Evolutionary conservation across 768 basidiomycete species (phyloP).

Genomic region (Leccinum boreale): DNA sequence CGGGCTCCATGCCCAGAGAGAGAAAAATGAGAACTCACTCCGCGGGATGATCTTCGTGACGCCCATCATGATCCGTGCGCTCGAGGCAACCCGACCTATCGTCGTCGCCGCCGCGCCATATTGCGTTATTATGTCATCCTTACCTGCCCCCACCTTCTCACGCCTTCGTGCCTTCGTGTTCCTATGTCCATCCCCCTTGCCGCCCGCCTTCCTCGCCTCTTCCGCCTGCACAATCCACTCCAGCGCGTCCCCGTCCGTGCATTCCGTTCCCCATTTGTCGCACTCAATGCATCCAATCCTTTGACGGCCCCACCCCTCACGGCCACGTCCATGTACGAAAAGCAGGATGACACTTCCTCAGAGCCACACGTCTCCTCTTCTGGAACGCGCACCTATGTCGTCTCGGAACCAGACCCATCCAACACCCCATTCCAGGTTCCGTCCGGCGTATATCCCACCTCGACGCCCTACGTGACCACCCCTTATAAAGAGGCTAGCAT

Average conservation of each 20-base stretch:
- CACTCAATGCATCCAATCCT: slow-evolving; percentile 40
- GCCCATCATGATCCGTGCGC: neutral
- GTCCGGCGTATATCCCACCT: slow-evolving; percentile 60
- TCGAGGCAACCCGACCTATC: neutral
- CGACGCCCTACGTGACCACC: slow-evolving; percentile 44
- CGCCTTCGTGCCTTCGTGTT: slow-evolving; percentile 16
- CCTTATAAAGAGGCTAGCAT: slow-evolving; percentile 42
- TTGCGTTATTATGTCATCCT: slow-evolving; percentile 27
- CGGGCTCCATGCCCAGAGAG: neutral
- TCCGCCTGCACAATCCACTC: neutral
- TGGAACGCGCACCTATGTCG: slow-evolving; percentile 65
- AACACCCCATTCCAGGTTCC: slow-evolving; percentile 66
- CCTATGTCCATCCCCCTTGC: slow-evolving; percentile 16
- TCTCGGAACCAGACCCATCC: slow-evolving; percentile 66
- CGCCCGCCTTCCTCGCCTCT: slow-evolving; percentile 5
- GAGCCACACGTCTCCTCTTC: slow-evolving; percentile 44
- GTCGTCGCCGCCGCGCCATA: neutral
- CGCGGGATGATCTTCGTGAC: neutral
- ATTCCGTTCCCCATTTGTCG: slow-evolving; percentile 66
- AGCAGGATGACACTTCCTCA: slow-evolving; percentile 50
- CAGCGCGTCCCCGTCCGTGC: slow-evolving; percentile 34
- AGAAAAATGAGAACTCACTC: neutral
- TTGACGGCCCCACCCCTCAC: slow-evolving; percentile 33
- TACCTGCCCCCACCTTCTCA: slow-evolving; percentile 19
- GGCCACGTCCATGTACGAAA: slow-evolving; percentile 49